A percentile compares a stretch with the other conserved stretches of the same genome.
Conservation (phyloP, 108 stramenopile genomes). For the Hondaea fermentalgiana region DNA sequence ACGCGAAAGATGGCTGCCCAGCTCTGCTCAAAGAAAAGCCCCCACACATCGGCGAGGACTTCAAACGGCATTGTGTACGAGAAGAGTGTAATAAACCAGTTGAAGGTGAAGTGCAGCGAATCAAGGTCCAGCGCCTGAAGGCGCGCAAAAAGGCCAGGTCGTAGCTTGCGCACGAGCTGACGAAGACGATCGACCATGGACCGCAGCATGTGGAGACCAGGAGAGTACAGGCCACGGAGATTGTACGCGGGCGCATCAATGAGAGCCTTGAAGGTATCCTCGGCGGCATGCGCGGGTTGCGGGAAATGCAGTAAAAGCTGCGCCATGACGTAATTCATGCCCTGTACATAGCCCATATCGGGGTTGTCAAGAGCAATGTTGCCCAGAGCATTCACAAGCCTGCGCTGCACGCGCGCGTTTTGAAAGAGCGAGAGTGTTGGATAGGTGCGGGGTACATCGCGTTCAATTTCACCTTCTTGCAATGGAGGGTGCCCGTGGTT, state of each 20-base stretch:
- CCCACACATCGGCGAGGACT: background rate
- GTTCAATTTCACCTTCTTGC: background rate
- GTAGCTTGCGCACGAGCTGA: background rate
- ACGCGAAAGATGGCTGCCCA: background rate
- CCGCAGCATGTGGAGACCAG: background rate
- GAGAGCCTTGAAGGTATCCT: background rate
- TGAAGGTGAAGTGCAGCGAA: background rate
- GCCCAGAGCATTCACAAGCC: background rate
- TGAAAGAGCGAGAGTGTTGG: background rate
- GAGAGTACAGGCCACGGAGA: background rate
- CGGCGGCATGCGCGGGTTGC: background rate
- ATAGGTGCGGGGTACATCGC: constrained; percentile 1
- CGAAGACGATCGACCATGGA: background rate
- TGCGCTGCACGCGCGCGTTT: background rate
- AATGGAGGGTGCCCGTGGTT: too few relatives aligned
- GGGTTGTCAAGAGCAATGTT: background rate
- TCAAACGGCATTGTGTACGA: background rate
- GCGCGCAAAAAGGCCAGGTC: background rate
- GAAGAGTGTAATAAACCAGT: constrained; percentile 20
- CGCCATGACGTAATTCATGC: constrained; percentile 20
- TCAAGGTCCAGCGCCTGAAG: background rate
- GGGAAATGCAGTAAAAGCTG: background rate
- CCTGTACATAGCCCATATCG: background rate
- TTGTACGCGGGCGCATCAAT: background rate
- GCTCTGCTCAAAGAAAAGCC: background rate